Conservation (phyloP, 805 yeast genomes). For the Lipomyces kockii region DNA sequence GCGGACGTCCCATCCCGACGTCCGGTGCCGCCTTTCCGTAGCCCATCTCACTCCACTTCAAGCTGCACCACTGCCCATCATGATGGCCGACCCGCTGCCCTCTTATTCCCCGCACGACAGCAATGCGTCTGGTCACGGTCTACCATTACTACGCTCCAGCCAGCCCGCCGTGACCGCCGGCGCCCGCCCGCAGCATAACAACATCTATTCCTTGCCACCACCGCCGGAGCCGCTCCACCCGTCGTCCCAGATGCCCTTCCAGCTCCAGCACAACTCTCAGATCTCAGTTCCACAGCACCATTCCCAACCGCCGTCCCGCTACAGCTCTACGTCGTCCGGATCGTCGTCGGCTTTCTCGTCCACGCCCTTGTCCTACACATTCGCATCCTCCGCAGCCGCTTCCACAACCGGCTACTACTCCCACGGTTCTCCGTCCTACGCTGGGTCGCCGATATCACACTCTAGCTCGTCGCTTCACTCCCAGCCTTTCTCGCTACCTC, state of each 20-base stretch:
- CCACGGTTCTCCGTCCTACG: background rate
- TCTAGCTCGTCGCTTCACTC: background rate
- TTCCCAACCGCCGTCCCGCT: background rate
- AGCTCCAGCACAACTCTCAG: slow-evolving; percentile 6
- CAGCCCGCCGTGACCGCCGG: background rate
- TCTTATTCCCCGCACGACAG: slow-evolving; percentile 7
- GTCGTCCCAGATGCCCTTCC: slow-evolving; percentile 2
- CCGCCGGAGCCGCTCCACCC: slow-evolving; percentile 6
- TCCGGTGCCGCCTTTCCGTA: background rate
- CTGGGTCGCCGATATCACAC: background rate
- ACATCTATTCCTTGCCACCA: slow-evolving; percentile 5
- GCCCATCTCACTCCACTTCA: background rate
- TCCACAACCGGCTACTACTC: background rate
- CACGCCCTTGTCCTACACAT: background rate
- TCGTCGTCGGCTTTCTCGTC: background rate
- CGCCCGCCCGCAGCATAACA: background rate
- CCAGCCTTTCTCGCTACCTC: background rate
- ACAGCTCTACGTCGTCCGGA: background rate
- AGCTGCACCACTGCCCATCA: slow-evolving; percentile 10
- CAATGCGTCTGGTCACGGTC: background rate
- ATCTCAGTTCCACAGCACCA: slow-evolving; percentile 2
- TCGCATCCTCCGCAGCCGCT: background rate
- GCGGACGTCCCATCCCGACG: background rate
- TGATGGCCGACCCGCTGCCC: slow-evolving; percentile 33
- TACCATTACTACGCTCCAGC: background rate